Percentiles rank a stretch among this genome's conserved stretches.
phyloP scores from a whole-genome alignment of 257 asterid species.

The Perilla frutescens region DNA sequence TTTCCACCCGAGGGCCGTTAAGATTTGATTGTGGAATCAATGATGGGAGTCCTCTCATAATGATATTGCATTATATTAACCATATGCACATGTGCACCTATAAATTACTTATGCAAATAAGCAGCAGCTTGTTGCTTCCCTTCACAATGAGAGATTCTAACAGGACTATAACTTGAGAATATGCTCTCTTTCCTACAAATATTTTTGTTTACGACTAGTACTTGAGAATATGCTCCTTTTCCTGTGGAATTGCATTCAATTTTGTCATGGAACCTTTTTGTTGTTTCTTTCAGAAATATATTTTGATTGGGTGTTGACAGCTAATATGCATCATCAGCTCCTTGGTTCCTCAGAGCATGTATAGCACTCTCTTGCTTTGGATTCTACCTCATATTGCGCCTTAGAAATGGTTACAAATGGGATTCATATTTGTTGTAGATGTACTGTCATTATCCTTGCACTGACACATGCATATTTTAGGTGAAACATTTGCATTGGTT shows the following conservation, averaged over 20 bases:
- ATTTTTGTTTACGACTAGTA: neutral
- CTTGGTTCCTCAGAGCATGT: slow-evolving; percentile 8
- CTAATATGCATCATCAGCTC: neutral
- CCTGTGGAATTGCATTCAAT: neutral
- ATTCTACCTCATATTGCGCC: slow-evolving; percentile 19
- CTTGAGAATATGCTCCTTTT: neutral
- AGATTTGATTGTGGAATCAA: slow-evolving; percentile 5
- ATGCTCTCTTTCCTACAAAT: neutral
- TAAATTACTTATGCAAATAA: slow-evolving; percentile 18
- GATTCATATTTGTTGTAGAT: slow-evolving; percentile 14
- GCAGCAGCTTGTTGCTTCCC: slow-evolving; percentile 3
- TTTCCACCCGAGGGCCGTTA: neutral
- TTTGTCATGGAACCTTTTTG: neutral
- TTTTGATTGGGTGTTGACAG: slow-evolving; percentile 17
- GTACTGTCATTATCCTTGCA: slow-evolving; percentile 12
- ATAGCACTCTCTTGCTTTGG: slow-evolving; percentile 23
- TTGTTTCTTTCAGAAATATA: neutral
- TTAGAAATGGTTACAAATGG: slow-evolving; percentile 22
- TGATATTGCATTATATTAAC: neutral
- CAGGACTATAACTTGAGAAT: neutral
- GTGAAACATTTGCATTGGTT: slow-evolving; percentile 98
- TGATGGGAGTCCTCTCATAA: neutral
- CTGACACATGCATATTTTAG: slow-evolving; percentile 49
- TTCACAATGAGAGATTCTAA: slow-evolving; percentile 17
- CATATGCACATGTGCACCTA: neutral